Percentiles rank a stretch among this genome's conserved stretches.
phyloP scores from a whole-genome alignment of 495 filamentous ascomycete genomes.

The Penicillium soppii region DNA sequence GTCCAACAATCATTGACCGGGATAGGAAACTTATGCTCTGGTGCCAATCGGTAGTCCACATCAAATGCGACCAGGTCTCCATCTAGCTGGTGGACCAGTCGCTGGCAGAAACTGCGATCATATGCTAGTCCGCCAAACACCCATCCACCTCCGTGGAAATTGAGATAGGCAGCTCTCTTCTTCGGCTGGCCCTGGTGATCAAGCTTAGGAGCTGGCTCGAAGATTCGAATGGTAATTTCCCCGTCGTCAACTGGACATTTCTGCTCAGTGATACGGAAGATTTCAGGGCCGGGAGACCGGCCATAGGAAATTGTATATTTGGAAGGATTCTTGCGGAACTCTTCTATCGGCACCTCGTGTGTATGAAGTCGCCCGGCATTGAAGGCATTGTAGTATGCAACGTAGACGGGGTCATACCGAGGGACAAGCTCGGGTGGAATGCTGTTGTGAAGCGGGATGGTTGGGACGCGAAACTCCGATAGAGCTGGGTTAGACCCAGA shows the following conservation, averaged over 20 bases:
- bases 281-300: slow-evolving; percentile 31
- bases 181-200: slow-evolving; percentile 28
- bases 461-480: slow-evolving; percentile 21
- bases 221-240: slow-evolving; percentile 37
- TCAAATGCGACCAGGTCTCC: slow-evolving; percentile 40
- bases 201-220: slow-evolving; percentile 32
- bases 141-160: slow-evolving; percentile 43
- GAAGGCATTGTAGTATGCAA: slow-evolving; percentile 39
- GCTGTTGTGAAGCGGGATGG: slow-evolving; percentile 37
- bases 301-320: slow-evolving; percentile 36
- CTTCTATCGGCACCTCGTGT: slow-evolving; percentile 44
- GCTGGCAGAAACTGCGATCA: slow-evolving; percentile 41
- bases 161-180: slow-evolving; percentile 38
- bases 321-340: slow-evolving; percentile 41
- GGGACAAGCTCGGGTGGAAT: slow-evolving; percentile 31
- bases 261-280: slow-evolving; percentile 41
- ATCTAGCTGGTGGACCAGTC: slow-evolving; percentile 32
- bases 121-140: slow-evolving; percentile 34
- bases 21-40: slow-evolving; percentile 36
- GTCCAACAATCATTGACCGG: slow-evolving; percentile 39
- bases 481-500: slow-evolving; percentile 8
- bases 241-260: slow-evolving; percentile 36
- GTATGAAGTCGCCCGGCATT: slow-evolving; percentile 41
- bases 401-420: slow-evolving; percentile 35
- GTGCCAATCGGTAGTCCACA: slow-evolving; percentile 39